phyloP scores from a whole-genome alignment of 2,329 filamentous ascomycete species.

The Aspergillus alliaceus region DNA sequence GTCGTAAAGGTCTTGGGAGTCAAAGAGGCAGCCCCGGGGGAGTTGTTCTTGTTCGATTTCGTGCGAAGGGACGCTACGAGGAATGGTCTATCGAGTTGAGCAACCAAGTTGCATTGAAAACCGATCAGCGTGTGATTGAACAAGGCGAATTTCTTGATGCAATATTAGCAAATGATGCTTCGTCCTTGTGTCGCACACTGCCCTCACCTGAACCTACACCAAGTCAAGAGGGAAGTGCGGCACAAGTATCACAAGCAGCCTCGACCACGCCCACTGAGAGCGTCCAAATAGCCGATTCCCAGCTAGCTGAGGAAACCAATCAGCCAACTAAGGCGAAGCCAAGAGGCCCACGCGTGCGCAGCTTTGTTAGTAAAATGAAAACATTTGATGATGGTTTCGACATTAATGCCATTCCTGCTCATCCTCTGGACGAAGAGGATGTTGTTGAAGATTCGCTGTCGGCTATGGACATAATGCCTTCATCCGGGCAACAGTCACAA shows the following conservation, averaged over 20 bases:
- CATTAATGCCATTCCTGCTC: slow-evolving; percentile 40
- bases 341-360: slow-evolving; percentile 29
- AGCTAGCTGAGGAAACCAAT: slow-evolving; percentile 17
- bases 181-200: slow-evolving; percentile 67
- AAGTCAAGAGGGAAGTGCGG: slow-evolving; percentile 17
- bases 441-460: slow-evolving; percentile 8
- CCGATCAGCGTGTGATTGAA: slow-evolving; percentile 80
- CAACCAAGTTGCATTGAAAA: slow-evolving; percentile 65
- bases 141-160: slow-evolving; percentile 91
- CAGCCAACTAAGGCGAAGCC: slow-evolving; percentile 12
- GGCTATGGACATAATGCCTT: slow-evolving; percentile 23
- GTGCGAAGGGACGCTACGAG: slow-evolving; percentile 57
- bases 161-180: slow-evolving; percentile 78
- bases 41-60: slow-evolving; percentile 75
- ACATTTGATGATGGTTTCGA: slow-evolving; percentile 67
- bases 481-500: slow-evolving; percentile 26
- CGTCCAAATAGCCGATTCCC: slow-evolving; percentile 11
- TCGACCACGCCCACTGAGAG: slow-evolving; percentile 7
- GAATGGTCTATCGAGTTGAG: slow-evolving; percentile 72
- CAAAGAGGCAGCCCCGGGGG: slow-evolving; percentile 64
- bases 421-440: slow-evolving; percentile 31
- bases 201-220: slow-evolving; percentile 42
- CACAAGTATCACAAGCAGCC: slow-evolving; percentile 1
- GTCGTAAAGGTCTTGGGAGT: slow-evolving; percentile 68
- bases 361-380: slow-evolving; percentile 59